Base-by-base conservation (phyloP, 2,329 filamentous ascomycete genomes). In the Knufia petricola region DNA sequence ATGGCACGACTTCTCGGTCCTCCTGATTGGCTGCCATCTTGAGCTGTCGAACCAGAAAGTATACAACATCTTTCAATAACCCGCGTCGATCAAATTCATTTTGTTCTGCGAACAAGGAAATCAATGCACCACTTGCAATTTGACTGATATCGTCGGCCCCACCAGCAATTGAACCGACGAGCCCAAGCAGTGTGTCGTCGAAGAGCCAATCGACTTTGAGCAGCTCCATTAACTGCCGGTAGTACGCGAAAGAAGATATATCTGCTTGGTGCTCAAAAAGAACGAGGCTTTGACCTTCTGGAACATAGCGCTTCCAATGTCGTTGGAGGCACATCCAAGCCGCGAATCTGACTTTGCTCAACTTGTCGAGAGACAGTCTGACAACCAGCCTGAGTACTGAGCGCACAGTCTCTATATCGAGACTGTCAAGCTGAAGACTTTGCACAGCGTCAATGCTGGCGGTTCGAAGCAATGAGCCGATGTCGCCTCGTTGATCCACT, bases 401-500 rank as follows among this genome's bases (percentile, higher is more conserved):
- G 7, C 37, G 32, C 10, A 30, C 52, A 8, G 50, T 23, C 10
- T 23, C 30, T 53, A 40, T 32, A 13, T 39, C 15, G 50, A 49
- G 21, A 15, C 28, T 36, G 13, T 39, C 23, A 13, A 46, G 17
- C 12, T 67, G 54, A 31, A 68, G 56, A 10, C 58, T 55, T 10
- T 59, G 79, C 1, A 87, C 71, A 2, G 79, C 79, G 51, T 78
- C 75, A 10, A 95, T 75, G 20, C 87, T 89, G 63, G 89, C 84
- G 3, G 90, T 70, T 2, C 92, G 78, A 3, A 94, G 84, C 46
- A 89, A 78, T 0, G 89, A 94, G 3, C 92, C 92, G 42, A 96
- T 77, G 60, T 98, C 92, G 13, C 92, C 92, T 49, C 88, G 76
- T 12, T 89, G 82, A 56, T 87, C 90, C 2, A 87, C 89, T 0